These are phyloP conservation scores for Trichophyton mentagrophytes DNA, from an alignment of 2,329 filamentous ascomycete species.

Conservation along the genomic window DNA sequence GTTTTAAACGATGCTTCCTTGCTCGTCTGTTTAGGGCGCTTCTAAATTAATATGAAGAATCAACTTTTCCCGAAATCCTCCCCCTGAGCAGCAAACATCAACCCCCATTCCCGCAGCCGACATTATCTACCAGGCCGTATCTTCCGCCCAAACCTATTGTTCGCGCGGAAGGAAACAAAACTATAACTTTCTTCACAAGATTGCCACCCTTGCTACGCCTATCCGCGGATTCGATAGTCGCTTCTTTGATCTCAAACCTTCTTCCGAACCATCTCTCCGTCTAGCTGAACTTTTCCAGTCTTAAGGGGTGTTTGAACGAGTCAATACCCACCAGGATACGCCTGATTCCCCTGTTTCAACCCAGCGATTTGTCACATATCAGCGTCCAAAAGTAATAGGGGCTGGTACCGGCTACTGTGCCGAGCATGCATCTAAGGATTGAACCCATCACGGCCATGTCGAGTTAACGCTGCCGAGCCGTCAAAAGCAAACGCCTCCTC, in stretches of 20 bases:
- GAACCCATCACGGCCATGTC: background rate
- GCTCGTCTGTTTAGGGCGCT: too few relatives aligned
- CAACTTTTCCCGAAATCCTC: too few relatives aligned
- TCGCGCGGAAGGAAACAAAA: background rate
- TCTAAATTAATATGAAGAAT: too few relatives aligned
- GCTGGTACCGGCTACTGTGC: background rate
- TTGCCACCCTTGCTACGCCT: background rate
- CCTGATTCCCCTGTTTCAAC: background rate
- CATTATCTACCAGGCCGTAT: background rate
- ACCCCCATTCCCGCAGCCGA: background rate
- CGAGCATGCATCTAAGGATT: background rate
- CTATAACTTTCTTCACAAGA: background rate
- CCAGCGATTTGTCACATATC: background rate
- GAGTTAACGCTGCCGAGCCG: background rate
- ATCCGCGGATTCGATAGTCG: background rate
- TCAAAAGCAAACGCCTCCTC: background rate
- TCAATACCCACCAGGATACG: background rate
- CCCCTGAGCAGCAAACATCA: too few relatives aligned
- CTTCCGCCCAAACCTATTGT: background rate
- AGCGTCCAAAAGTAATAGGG: background rate
- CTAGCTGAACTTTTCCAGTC: background rate
- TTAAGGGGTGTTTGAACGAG: background rate
- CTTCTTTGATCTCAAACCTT: background rate
- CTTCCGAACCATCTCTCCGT: background rate
- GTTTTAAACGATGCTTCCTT: too few relatives aligned